phyloP scores from a whole-genome alignment of 441 rosid genomes.

The Raphanus hybrid region DNA sequence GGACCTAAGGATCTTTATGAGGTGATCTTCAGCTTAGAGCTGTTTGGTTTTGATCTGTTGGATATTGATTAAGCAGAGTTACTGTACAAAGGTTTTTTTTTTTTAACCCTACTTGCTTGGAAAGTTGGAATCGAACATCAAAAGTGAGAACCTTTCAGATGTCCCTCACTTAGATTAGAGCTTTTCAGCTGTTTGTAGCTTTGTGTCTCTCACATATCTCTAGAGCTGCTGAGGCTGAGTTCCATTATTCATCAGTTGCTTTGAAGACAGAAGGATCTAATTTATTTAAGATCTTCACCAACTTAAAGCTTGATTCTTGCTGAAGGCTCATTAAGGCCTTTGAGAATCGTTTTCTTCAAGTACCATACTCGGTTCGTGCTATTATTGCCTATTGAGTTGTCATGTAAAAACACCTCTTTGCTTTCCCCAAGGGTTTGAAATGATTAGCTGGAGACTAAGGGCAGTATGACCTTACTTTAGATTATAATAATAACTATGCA shows the following conservation, averaged over 20 bases:
- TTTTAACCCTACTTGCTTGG: not conserved
- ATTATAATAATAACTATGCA: constrained; percentile 37
- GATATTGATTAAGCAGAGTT: constrained; percentile 27
- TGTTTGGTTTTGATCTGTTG: constrained; percentile 10
- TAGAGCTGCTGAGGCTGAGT: constrained; percentile 1
- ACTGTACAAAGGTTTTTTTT: not conserved
- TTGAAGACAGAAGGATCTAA: not conserved
- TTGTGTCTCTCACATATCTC: not conserved
- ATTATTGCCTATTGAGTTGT: constrained; percentile 43
- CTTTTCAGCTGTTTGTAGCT: constrained; percentile 1
- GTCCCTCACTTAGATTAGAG: constrained; percentile 21
- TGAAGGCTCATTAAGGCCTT: constrained; percentile 3
- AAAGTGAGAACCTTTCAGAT: constrained; percentile 13
- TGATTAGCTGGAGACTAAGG: constrained; percentile 40
- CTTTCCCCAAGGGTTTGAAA: constrained; percentile 34
- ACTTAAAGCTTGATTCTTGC: constrained; percentile 1
- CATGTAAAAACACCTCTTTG: constrained; percentile 33
- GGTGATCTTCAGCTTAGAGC: not conserved
- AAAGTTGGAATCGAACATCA: not conserved
- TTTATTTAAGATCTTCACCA: not conserved
- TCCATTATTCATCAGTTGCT: not conserved
- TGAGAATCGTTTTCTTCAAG: not conserved
- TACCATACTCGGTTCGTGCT: constrained; percentile 17
- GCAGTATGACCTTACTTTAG: constrained; percentile 37
- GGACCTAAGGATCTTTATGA: not conserved